These are phyloP conservation scores for Orbilia javanica DNA, from an alignment of 2,329 filamentous ascomycete genomes.

Conservation along the genomic window DNA sequence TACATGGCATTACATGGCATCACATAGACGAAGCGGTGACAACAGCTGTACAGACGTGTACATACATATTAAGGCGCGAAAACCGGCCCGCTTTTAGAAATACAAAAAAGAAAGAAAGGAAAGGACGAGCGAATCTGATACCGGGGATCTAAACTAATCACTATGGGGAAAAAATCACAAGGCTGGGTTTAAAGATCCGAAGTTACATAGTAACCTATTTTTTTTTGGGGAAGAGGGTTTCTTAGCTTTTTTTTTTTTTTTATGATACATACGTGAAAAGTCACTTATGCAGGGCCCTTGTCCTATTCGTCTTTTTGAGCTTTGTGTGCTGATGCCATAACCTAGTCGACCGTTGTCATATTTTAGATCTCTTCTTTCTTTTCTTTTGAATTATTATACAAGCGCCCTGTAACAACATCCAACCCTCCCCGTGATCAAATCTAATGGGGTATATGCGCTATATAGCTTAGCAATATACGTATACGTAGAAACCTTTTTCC, in stretches of 20 bases:
- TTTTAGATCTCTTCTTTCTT: background rate
- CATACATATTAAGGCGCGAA: constrained; percentile 6
- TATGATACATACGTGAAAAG: background rate
- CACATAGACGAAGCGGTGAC: constrained; percentile 20
- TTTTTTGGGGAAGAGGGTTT: no score
- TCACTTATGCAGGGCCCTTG: constrained; percentile 20
- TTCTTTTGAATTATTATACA: background rate
- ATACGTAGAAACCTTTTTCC: background rate
- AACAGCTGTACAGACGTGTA: constrained; percentile 30
- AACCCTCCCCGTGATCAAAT: no score
- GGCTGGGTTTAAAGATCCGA: background rate
- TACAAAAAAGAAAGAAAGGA: background rate
- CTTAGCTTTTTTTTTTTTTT: background rate
- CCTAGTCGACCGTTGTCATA: constrained; percentile 10
- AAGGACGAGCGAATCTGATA: background rate
- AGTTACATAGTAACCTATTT: no score
- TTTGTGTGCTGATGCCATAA: constrained; percentile 4
- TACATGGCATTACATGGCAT: constrained; percentile 31
- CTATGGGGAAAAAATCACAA: background rate
- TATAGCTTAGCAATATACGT: no score
- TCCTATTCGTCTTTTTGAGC: background rate
- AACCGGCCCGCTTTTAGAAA: background rate
- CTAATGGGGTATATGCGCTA: background rate
- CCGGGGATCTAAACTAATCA: background rate
- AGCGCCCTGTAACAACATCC: no score